These are phyloP conservation scores for Aspergillus flavus DNA, from an alignment of 2,329 filamentous ascomycete genomes.

Conservation along the genomic window DNA sequence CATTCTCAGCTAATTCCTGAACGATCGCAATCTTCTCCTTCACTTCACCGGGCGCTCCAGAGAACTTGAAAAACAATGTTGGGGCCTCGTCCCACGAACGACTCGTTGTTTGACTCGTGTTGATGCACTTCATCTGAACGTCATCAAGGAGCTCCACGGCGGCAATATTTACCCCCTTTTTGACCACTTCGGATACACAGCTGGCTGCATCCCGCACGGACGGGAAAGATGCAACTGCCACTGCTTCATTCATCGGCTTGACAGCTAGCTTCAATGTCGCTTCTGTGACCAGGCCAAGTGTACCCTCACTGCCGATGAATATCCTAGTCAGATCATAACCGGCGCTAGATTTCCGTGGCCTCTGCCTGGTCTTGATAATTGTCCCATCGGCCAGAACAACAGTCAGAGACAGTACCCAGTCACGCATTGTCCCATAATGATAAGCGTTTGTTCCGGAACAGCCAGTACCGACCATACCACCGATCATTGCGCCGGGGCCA, in stretches of 20 bases:
- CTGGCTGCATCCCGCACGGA: constrained; percentile 72
- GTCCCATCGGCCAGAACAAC: constrained; percentile 93
- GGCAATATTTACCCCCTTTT: constrained; percentile 78
- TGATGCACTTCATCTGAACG: constrained; percentile 78
- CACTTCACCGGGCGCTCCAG: constrained; percentile 64
- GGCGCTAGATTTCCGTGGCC: constrained; percentile 84
- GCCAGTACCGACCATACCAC: constrained; percentile 63
- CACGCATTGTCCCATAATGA: constrained; percentile 90
- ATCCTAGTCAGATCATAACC: constrained; percentile 89
- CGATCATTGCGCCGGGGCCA: constrained; percentile 88
- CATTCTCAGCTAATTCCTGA: constrained; percentile 60
- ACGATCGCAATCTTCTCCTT: constrained; percentile 66
- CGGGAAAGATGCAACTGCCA: constrained; percentile 73
- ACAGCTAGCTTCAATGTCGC: constrained; percentile 85
- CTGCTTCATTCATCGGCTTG: constrained; percentile 75
- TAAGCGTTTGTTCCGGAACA: constrained; percentile 81
- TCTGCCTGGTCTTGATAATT: constrained; percentile 82
- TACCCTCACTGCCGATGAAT: constrained; percentile 90
- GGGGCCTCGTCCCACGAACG: constrained; percentile 68
- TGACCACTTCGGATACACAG: constrained; percentile 79
- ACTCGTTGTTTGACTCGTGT: constrained; percentile 50
- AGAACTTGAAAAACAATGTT: constrained; percentile 76
- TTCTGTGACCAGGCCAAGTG: constrained; percentile 87
- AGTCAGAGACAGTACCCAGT: constrained; percentile 86
- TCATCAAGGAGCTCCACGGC: constrained; percentile 91